phyloP scores from a whole-genome alignment of 768 basidiomycete genomes.

The Tylopilus plumbeoviolaceoides region DNA sequence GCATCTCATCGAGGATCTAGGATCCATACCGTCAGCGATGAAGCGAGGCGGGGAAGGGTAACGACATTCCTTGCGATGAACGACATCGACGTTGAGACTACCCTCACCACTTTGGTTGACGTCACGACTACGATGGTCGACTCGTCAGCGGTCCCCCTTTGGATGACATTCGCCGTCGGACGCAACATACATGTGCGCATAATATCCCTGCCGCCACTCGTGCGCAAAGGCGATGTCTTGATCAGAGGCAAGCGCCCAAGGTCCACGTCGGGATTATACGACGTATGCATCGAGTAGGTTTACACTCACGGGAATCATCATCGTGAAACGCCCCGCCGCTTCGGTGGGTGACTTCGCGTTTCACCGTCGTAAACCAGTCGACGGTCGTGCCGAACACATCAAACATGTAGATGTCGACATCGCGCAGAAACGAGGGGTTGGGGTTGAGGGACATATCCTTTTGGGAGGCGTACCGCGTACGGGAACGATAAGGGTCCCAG shows the following conservation, averaged over 20 bases:
- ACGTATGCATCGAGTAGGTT: constrained; percentile 2
- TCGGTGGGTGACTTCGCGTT: constrained; percentile 13
- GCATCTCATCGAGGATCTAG: constrained; percentile 57
- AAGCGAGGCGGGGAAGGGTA: no score
- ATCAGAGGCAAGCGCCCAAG: constrained; percentile 5
- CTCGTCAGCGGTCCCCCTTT: neutral
- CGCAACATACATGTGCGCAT: constrained; percentile 18
- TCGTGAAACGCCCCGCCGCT: constrained; percentile 11
- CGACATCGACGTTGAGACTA: constrained; percentile 47
- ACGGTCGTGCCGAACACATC: constrained; percentile 52
- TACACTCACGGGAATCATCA: no score
- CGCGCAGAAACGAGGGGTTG: constrained; percentile 1
- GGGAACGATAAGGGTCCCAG: neutral
- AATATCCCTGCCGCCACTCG: constrained; percentile 56
- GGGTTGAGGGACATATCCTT: constrained; percentile 1
- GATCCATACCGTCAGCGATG: neutral
- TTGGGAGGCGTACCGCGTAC: no score
- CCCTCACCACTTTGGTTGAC: constrained; percentile 46
- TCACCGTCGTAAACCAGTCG: constrained; percentile 35
- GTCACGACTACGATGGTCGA: constrained; percentile 27
- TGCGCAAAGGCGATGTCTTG: constrained; percentile 40
- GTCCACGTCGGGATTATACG: neutral
- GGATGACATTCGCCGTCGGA: neutral
- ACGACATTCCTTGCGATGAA: constrained; percentile 49
- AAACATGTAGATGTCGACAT: constrained; percentile 43